Evolutionary conservation across 108 stramenopile genomes (phyloP), one percentile per base, ranked within the genome.

Genomic region (Nitzschia sp.): DNA sequence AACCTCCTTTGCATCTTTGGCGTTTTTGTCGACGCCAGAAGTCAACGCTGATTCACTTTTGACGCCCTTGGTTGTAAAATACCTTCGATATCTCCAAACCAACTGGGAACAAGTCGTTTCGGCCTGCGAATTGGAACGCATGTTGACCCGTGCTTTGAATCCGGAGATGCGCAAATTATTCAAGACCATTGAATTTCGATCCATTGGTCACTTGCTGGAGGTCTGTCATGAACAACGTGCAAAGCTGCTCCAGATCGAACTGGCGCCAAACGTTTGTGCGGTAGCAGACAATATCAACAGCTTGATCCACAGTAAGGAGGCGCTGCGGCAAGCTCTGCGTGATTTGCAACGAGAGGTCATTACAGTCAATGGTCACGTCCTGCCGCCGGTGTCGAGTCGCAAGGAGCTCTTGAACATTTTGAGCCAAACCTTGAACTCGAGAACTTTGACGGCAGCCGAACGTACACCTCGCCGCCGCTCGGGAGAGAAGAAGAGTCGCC

Each of bases 291-390:
- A 69, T 46, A 67, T 76, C 9, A 66, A 61, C 55, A 55, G 47
- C 55, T 75, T 63, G 58, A 56, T 61, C 58, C 66, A 80, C 62
- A 81, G 87, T 64, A 34, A 69, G 19, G 57, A 69, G 19, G 76
- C 80, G 25, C 38, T 94, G 9, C 81, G 85, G 19, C 92, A 94
- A 72, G 92, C 92, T 8, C 54, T 94, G 38, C 69, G 82, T 19
- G 92, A 94, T 75, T 72, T 94, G 66, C 75, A 88, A 67, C 80
- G 92, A 36, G 92, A 94, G 64, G 76, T 83, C 6, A 90, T 94
- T 69, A 91, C 89, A 22, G 81, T 94, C 15, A 94, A 94, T 79
- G 92, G 92, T 16, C 85, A 87, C 52, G 72, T 86, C 13, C 70
- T 94, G 58, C 86, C 92, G 19, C 89, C 89, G 8, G 88, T 85